Percentiles rank a stretch among this genome's conserved stretches.
These are phyloP conservation scores for Microascus cirrosus DNA, from an alignment of 2,329 filamentous ascomycete genomes.

Conservation along the genomic window DNA sequence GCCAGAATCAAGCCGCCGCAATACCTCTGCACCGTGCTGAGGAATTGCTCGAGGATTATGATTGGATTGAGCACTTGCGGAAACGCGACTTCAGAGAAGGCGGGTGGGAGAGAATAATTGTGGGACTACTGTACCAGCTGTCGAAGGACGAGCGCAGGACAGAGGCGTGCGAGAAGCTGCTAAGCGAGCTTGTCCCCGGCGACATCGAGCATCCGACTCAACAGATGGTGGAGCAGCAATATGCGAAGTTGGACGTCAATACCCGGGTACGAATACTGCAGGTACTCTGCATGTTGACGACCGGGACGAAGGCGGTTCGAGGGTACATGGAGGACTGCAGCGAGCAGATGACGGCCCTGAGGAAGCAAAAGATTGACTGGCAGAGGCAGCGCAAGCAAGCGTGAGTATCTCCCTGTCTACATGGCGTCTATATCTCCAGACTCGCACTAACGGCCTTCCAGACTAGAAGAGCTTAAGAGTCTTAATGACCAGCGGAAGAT, in stretches of 20 bases:
- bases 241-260: conserved; percentile 71
- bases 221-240: conserved; percentile 63
- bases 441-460: conserved; percentile 23
- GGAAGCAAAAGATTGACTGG: conserved; percentile 91
- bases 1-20: conserved; percentile 34
- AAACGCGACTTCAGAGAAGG: conserved; percentile 79
- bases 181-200: conserved; percentile 71
- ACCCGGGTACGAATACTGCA: conserved; percentile 69
- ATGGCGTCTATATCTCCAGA: background rate
- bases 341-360: conserved; percentile 85
- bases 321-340: conserved; percentile 86
- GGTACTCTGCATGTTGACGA: conserved; percentile 73
- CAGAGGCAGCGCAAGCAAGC: conserved; percentile 65
- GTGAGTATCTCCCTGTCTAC: conserved; percentile 28
- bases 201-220: conserved; percentile 58
- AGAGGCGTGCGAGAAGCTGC: conserved; percentile 64
- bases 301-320: conserved; percentile 77
- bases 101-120: conserved; percentile 83
- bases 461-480: conserved; percentile 58
- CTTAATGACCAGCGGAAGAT: conserved; percentile 66
- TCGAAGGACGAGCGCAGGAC: conserved; percentile 64
- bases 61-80: conserved; percentile 77
- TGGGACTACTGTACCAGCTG: conserved; percentile 76
- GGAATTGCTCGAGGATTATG: conserved; percentile 61
- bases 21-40: conserved; percentile 51